Evolutionary conservation across 2,329 filamentous ascomycete genomes (phyloP).

Genomic region (Colletotrichum caudatum): DNA sequence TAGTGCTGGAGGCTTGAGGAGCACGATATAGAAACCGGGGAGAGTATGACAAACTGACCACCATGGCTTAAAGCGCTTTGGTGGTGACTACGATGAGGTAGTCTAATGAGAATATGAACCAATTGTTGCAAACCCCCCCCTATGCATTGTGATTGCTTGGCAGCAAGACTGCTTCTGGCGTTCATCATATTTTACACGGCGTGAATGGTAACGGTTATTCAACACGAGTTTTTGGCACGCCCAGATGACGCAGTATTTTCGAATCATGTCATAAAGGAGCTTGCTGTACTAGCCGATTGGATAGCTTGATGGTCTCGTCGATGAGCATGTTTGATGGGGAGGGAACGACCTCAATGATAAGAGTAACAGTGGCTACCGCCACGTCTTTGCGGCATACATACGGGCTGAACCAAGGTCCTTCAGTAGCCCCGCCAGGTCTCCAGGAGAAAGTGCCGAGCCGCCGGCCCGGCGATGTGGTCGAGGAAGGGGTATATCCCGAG

Average conservation of each 20-base stretch:
- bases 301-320: no score
- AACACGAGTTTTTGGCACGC: no score
- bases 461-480: not conserved
- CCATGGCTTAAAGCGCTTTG: no score
- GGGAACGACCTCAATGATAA: no score
- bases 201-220: no score
- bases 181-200: no score
- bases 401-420: not conserved
- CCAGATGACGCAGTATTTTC: no score
- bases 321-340: no score
- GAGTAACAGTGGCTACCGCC: no score
- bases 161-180: not conserved
- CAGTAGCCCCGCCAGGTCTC: not conserved
- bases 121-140: not conserved
- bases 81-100: constrained; percentile 34
- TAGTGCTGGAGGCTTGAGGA: not conserved
- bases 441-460: not conserved
- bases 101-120: constrained; percentile 33
- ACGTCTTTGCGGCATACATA: no score
- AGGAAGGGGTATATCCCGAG: constrained; percentile 29
- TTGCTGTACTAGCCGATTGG: no score
- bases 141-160: not conserved
- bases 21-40: not conserved
- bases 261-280: no score
- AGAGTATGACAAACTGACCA: not conserved